These are phyloP conservation scores for Aureobasidium sp. DNA, from an alignment of 2,329 filamentous ascomycete genomes.

Conservation along the genomic window DNA sequence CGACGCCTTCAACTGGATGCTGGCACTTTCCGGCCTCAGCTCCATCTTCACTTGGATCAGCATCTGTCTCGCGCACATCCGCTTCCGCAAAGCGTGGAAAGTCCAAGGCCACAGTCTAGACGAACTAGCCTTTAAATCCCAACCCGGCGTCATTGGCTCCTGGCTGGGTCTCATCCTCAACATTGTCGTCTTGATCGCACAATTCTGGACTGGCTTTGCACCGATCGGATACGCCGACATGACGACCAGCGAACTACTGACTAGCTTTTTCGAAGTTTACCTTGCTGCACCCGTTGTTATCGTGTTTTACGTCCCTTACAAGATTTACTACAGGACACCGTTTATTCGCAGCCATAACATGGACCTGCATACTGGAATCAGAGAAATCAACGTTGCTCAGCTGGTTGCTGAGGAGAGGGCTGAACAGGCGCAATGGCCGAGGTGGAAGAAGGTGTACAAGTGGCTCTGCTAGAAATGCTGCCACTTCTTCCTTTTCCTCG, in stretches of 20 bases:
- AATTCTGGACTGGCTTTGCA: constrained; percentile 71
- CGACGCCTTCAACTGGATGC: constrained; percentile 54
- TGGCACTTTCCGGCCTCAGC: constrained; percentile 63
- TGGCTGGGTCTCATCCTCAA: constrained; percentile 75
- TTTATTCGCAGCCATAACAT: constrained; percentile 64
- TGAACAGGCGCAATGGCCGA: constrained; percentile 51
- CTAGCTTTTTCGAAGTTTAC: constrained; percentile 67
- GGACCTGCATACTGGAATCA: constrained; percentile 76
- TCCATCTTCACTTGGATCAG: constrained; percentile 70
- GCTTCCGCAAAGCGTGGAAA: constrained; percentile 55
- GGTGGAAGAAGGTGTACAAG: constrained; percentile 42
- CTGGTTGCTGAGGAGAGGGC: constrained; percentile 71
- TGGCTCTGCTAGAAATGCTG: constrained; percentile 32
- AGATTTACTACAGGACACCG: constrained; percentile 61
- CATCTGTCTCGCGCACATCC: constrained; percentile 57
- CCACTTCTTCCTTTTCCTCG: too few relatives aligned
- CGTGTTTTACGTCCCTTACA: constrained; percentile 66
- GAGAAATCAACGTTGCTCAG: constrained; percentile 74
- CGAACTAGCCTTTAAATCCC: constrained; percentile 73
- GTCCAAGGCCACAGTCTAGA: constrained; percentile 56
- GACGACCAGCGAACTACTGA: constrained; percentile 40
- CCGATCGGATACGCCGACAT: constrained; percentile 53
- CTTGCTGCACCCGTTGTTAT: constrained; percentile 58
- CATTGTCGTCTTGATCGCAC: constrained; percentile 63
- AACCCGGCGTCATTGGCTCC: constrained; percentile 70